phyloP scores from a whole-genome alignment of 139 green algal genomes.

The Chlorella sp. region DNA sequence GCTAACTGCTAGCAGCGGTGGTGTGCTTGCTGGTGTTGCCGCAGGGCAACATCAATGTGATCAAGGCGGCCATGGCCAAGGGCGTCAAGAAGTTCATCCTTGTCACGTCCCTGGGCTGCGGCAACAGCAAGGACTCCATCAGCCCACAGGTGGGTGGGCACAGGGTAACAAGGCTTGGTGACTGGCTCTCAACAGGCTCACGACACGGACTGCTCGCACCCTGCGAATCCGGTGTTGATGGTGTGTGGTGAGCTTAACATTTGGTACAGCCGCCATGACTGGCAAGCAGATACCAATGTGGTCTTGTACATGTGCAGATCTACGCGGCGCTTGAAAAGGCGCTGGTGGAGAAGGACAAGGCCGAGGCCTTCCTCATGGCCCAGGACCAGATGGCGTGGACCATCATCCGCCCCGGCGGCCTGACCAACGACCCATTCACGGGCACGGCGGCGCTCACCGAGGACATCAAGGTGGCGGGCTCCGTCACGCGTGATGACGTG shows the following conservation, averaged over 20 bases:
- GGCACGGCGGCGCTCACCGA: slow-evolving; percentile 80
- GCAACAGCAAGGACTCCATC: slow-evolving; percentile 70
- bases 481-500: slow-evolving; percentile 84
- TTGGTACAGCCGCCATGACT: no score
- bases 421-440: slow-evolving; percentile 80
- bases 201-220: no score
- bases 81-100: slow-evolving; percentile 95
- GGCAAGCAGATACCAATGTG: no score
- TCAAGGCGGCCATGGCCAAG: slow-evolving; percentile 78
- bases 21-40: no score
- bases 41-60: slow-evolving; percentile 96
- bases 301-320: no score
- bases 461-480: slow-evolving; percentile 51
- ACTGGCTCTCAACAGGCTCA: no score
- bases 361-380: slow-evolving; percentile 78
- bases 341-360: slow-evolving; percentile 95
- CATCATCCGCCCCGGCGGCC: slow-evolving; percentile 91
- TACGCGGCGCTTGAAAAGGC: slow-evolving; percentile 91
- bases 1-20: no score
- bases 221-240: no score
- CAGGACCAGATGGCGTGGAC: slow-evolving; percentile 69
- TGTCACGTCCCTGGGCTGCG: slow-evolving; percentile 91
- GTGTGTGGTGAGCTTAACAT: no score
- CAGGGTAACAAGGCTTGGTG: no score
- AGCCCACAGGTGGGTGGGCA: slow-evolving; percentile 59